Base-by-base conservation (phyloP, 768 basidiomycete genomes). In the Psilocybe cubensis region DNA sequence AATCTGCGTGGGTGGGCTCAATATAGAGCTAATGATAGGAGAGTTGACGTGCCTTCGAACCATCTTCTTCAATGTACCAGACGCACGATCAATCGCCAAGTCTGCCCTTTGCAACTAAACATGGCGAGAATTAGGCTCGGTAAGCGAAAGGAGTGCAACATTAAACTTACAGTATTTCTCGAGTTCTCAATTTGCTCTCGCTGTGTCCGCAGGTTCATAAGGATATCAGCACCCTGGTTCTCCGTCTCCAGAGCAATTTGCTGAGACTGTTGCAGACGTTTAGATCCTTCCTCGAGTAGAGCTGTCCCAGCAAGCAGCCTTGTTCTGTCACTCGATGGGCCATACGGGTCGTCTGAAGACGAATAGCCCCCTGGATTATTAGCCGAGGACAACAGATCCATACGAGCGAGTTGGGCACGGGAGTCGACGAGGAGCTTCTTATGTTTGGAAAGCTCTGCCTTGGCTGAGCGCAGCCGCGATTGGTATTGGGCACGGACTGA, bases 231-330 rank as follows among this genome's bases (percentile, higher is more conserved):
- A 8, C 97, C 97, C 42, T 98, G 89, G 68, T 92, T 88, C 75
- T 98, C 97, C 11, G 97, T 98, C 79, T 99, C 96, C 28, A 99
- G 76, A 9, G 96, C 96, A 38, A 98, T 83, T 21, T 94, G 83
- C 57, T 97, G 95, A 18, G 90, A 92, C 58, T 98, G 95, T 62
- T 94, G 88, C 52, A 99, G 72, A 38, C 97, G 80, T 59, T 88
- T 83, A 2, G 88, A 82, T 2, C 96, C 95, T 64, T 97, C 92
- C 63, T 92, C 89, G 25, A 99, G 77, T 45, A 88, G 74, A 47
- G 87, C 71, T 0, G 91, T 94, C 1, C 93, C 93, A 0, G 86
- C 79, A 35, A 98, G 79, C 38, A 98, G 73, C 9, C 94, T 83
- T 23, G 92, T 83, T 47, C 96, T 82, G 72, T 92, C 94, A 54